These are phyloP conservation scores for Chenopodium quinoa DNA, from an alignment of 148 eudicot genomes.

Conservation along the genomic window DNA sequence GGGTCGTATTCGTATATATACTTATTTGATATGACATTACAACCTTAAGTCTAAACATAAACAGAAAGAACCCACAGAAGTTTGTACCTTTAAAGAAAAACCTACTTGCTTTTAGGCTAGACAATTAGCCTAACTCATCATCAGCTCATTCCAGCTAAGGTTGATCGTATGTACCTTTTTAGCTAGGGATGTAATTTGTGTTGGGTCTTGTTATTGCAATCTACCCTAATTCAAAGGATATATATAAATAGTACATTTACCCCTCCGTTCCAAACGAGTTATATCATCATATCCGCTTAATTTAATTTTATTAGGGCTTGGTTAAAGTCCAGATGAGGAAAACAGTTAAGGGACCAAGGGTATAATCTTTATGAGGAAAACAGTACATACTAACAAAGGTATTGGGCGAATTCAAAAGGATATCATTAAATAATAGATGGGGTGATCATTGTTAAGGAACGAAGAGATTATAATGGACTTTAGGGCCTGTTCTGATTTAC, in stretches of 20 bases:
- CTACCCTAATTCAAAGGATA: not conserved
- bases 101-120: constrained; percentile 14
- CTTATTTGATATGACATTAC: constrained; percentile 21
- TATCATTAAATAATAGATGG: no score
- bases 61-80: not conserved
- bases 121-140: not conserved
- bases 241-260: not conserved
- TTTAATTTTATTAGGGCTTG: no score
- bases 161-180: not conserved
- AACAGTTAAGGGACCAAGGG: no score
- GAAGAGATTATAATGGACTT: not conserved
- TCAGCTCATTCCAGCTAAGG: constrained; percentile 14
- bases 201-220: not conserved
- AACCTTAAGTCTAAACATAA: constrained; percentile 11
- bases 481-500: no score
- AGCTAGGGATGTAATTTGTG: constrained; percentile 2
- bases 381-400: no score
- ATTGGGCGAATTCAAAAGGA: no score
- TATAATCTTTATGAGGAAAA: no score
- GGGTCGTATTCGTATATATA: not conserved
- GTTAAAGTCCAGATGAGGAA: no score
- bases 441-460: no score
- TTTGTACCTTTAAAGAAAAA: constrained; percentile 2
- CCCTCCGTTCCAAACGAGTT: no score
- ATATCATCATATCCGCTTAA: no score